Conservation (phyloP, 1,139 yeast genomes). For the Debaryomyces robertsiae region DNA sequence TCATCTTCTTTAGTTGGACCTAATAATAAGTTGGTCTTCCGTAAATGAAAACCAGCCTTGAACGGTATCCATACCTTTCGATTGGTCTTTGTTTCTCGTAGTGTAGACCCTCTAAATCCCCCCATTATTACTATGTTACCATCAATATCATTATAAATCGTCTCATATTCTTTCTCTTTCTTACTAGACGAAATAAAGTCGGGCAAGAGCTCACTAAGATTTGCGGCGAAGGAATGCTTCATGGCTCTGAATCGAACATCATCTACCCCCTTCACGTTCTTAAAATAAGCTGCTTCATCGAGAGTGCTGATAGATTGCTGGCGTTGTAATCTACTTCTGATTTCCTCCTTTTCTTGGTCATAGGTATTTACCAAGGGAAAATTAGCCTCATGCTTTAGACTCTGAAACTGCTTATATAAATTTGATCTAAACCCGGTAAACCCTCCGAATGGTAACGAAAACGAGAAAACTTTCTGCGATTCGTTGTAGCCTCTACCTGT, state of each 20-base stretch:
- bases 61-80: conserved; percentile 85
- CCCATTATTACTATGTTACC: conserved; percentile 84
- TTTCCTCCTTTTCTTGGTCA: conserved; percentile 30
- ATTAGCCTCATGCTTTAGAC: conserved; percentile 24
- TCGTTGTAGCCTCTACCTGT: conserved; percentile 20
- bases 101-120: conserved; percentile 85
- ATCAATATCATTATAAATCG: conserved; percentile 48
- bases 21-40: conserved; percentile 66
- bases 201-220: conserved; percentile 42
- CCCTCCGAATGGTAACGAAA: conserved; percentile 44
- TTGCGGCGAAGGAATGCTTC: conserved; percentile 59
- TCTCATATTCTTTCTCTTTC: conserved; percentile 30
- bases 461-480: conserved; percentile 41
- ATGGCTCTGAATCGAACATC: conserved; percentile 72
- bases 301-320: conserved; percentile 61
- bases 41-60: conserved; percentile 77
- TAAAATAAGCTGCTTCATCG: conserved; percentile 65
- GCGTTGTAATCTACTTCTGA: conserved; percentile 51
- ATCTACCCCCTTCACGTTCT: conserved; percentile 58
- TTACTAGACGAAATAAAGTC: conserved; percentile 25
- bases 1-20: conserved; percentile 76
- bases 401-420: conserved; percentile 26
- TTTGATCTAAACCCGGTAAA: conserved; percentile 29
- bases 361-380: conserved; percentile 26
- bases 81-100: conserved; percentile 64